A percentile compares a stretch with the other conserved stretches of the same genome.
These are phyloP conservation scores for Fusarium coicis DNA, from an alignment of 2,329 filamentous ascomycete species.

Conservation along the genomic window DNA sequence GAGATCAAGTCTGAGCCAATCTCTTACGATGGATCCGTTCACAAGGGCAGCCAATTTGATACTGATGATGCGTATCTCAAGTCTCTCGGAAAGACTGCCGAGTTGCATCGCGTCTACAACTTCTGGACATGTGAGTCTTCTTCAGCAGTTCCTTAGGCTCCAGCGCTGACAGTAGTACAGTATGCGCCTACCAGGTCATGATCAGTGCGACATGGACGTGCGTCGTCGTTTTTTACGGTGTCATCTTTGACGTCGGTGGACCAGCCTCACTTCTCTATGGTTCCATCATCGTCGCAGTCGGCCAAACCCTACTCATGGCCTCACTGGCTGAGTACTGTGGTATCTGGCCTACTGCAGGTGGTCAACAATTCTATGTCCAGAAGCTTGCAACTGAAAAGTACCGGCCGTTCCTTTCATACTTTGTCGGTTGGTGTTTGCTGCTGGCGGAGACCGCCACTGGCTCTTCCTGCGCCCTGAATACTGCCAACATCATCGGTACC, in stretches of 20 bases:
- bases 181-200: slow-evolving; percentile 27
- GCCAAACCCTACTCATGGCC: slow-evolving; percentile 12
- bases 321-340: slow-evolving; percentile 22
- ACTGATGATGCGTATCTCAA: slow-evolving; percentile 8
- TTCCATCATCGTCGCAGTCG: slow-evolving; percentile 20
- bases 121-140: slow-evolving; percentile 5
- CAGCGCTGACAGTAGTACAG: neutral
- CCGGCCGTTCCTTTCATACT: neutral
- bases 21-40: neutral
- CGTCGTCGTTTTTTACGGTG: slow-evolving; percentile 16
- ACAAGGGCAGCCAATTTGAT: neutral
- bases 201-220: slow-evolving; percentile 28
- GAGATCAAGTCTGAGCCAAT: neutral
- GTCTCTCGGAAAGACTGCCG: slow-evolving; percentile 4
- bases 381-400: neutral
- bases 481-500: slow-evolving; percentile 1
- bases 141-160: neutral
- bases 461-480: slow-evolving; percentile 10
- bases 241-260: slow-evolving; percentile 16
- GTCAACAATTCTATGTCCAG: slow-evolving; percentile 14
- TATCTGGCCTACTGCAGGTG: slow-evolving; percentile 11
- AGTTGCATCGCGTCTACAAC: slow-evolving; percentile 19
- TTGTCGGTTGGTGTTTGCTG: slow-evolving; percentile 15
- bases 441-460: slow-evolving; percentile 9
- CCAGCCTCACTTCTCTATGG: slow-evolving; percentile 11